A percentile compares a stretch with the other conserved stretches of the same genome.
These are phyloP conservation scores for Pythium coloratum DNA, from an alignment of 352 stramenopile genomes.

Conservation along the genomic window DNA sequence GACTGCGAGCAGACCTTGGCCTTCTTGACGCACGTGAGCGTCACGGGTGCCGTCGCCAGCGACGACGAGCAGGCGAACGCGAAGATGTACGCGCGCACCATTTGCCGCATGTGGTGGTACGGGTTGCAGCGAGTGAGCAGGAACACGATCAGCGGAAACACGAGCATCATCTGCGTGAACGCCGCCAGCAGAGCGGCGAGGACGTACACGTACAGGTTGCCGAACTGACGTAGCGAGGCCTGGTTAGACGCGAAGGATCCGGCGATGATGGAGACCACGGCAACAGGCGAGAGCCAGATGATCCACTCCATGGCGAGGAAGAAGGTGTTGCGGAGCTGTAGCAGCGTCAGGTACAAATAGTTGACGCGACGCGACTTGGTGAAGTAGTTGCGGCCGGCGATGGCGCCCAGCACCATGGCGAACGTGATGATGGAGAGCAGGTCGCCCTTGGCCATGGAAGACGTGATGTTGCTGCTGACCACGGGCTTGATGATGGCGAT, in stretches of 20 bases:
- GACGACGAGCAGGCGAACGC: constrained; percentile 70
- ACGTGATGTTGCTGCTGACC: constrained; percentile 68
- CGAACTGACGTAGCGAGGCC: constrained; percentile 33
- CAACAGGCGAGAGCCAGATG: constrained; percentile 66
- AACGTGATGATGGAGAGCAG: constrained; percentile 70
- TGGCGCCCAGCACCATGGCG: constrained; percentile 60
- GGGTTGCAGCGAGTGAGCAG: constrained; percentile 66
- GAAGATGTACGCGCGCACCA: constrained; percentile 71
- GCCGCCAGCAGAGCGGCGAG: constrained; percentile 43
- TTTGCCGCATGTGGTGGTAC: constrained; percentile 70
- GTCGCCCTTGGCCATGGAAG: constrained; percentile 44
- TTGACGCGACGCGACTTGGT: constrained; percentile 56
- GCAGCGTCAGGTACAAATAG: constrained; percentile 63
- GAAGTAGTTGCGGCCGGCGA: constrained; percentile 63
- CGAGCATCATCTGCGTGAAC: constrained; percentile 49
- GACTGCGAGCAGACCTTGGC: constrained; percentile 68
- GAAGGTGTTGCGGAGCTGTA: constrained; percentile 77
- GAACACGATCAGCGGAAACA: constrained; percentile 68
- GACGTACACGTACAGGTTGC: constrained; percentile 59
- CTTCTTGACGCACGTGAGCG: constrained; percentile 64
- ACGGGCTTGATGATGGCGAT: constrained; percentile 56
- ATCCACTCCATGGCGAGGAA: constrained; percentile 72
- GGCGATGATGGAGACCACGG: constrained; percentile 69
- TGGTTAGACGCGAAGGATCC: constrained; percentile 60
- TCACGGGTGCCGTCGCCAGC: constrained; percentile 65